Evolutionary conservation across 495 filamentous ascomycete species (phyloP), one percentile per base, ranked within the genome.

Genomic region (Platismatia glauca): DNA sequence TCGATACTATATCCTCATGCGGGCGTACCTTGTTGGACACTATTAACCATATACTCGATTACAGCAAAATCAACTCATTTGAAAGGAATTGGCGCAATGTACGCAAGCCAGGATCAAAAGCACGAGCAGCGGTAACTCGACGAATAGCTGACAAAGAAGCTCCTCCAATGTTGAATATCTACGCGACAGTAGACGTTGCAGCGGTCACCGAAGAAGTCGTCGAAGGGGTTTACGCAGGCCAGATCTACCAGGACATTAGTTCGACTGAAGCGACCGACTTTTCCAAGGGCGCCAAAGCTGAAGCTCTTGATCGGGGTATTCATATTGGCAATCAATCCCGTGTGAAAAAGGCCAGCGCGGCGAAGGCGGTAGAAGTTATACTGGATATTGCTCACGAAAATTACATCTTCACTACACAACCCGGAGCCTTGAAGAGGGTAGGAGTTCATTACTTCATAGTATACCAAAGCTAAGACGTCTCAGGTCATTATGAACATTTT

Each of bases 401-500:
- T 60, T 90, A 84, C 76, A 62, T 80, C 16, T 90, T 89, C 71
- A 76, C 76, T 7, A 83, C 84, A 0, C 86, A 91, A 46, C 86
- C 87, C 0, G 88, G 88, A 7, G 89, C 88, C 4, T 72, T 90
- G 44, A 80, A 86, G 22, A 82, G 90, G 4, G 61, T 69, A 34
- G 33, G n/a, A 6, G 39, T 7, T 8, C 3, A 7, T 20, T 20
- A 16, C 29, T 53, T 6, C 6, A 9, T 53, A 0, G 5, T 20
- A 15, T 33, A 29, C 22, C 6, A 29, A 31, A 46, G 34, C 58
- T 65, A 35, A 62, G 18, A 7, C 1, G 24, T 13, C 12, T 13
- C 31, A 66, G 64, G 81, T 91, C 48, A 80, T 94, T 38, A 89
- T 91, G 86, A 92, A 95, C 66, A 65, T 93, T 2, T 86, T 90